Evolutionary conservation across 768 basidiomycete genomes (phyloP).

Genomic region (Tylopilus sp.): DNA sequence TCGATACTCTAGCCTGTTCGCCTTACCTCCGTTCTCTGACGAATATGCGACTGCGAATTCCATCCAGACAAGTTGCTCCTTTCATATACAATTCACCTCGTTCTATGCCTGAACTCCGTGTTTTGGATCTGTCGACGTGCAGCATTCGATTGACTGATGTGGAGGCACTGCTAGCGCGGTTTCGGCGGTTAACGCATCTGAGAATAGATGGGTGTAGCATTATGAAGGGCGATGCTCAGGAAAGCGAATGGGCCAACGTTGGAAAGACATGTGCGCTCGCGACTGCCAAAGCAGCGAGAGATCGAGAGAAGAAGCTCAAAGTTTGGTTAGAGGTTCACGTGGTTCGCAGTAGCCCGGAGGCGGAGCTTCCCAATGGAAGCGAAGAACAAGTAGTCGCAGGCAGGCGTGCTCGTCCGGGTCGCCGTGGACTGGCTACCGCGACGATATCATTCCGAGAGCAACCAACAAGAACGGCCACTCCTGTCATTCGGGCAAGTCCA

Average conservation of each 20-base stretch:
- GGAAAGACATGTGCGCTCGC: slow-evolving; percentile 60
- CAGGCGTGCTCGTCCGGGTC: slow-evolving; percentile 39
- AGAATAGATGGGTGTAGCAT: slow-evolving; percentile 67
- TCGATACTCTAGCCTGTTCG: slow-evolving; percentile 47
- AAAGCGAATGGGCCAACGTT: slow-evolving; percentile 56
- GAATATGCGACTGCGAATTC: slow-evolving; percentile 68
- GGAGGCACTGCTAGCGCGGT: slow-evolving; percentile 49
- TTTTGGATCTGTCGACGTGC: slow-evolving; percentile 78
- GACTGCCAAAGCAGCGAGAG: slow-evolving; percentile 58
- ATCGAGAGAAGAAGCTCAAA: slow-evolving; percentile 61
- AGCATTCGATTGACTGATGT: slow-evolving; percentile 51
- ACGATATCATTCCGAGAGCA: slow-evolving; percentile 55
- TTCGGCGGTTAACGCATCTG: slow-evolving; percentile 55
- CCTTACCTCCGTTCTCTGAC: slow-evolving; percentile 42
- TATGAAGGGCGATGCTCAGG: slow-evolving; percentile 47
- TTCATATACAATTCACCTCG: slow-evolving; percentile 33
- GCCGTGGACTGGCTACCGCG: slow-evolving; percentile 62
- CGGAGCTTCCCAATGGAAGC: not conserved
- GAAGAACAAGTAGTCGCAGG: slow-evolving; percentile 2
- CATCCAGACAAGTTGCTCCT: slow-evolving; percentile 54
- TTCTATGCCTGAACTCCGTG: slow-evolving; percentile 43
- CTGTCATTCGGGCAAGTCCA: slow-evolving; percentile 7
- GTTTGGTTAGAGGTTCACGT: slow-evolving; percentile 42
- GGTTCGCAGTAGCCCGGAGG: not conserved
- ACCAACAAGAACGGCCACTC: slow-evolving; percentile 15